Conservation (phyloP, 805 yeast genomes). For the Ogataea henricii region DNA sequence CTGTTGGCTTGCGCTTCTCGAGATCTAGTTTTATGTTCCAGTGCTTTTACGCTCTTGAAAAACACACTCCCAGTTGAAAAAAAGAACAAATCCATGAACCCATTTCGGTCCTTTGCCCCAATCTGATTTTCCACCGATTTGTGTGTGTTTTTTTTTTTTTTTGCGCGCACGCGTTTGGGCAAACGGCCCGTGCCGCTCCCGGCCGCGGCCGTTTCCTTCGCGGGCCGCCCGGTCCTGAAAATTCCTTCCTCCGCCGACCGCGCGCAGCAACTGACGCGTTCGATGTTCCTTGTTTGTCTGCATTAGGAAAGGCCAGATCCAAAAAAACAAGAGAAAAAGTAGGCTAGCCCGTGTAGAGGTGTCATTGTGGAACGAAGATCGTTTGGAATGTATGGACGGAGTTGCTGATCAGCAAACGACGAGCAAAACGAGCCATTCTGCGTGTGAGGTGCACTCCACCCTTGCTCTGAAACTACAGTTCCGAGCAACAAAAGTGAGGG, state of each 20-base stretch:
- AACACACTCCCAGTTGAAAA: neutral
- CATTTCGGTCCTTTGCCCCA: neutral
- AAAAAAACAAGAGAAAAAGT: too few relatives aligned
- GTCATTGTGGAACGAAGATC: neutral
- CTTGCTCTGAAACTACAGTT: too few relatives aligned
- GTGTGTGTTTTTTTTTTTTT: neutral
- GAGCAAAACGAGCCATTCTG: too few relatives aligned
- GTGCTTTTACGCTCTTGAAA: neutral
- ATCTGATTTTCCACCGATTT: slow-evolving; percentile 4
- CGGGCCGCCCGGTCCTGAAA: neutral
- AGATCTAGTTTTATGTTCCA: neutral
- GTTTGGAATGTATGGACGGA: too few relatives aligned
- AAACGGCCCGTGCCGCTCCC: neutral
- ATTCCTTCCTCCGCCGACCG: too few relatives aligned
- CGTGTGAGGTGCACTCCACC: too few relatives aligned
- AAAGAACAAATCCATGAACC: neutral
- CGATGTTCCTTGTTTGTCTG: neutral
- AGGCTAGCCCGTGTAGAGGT: neutral
- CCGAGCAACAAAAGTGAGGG: too few relatives aligned
- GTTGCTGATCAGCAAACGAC: too few relatives aligned
- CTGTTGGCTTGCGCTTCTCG: neutral
- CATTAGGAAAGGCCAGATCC: neutral
- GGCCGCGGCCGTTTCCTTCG: neutral
- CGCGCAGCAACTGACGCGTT: slow-evolving; percentile 3
- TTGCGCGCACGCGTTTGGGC: neutral